A percentile compares a stretch with the other conserved stretches of the same genome.
Conservation (phyloP, 305 asterid genomes). For the Fraxinus albicans region DNA sequence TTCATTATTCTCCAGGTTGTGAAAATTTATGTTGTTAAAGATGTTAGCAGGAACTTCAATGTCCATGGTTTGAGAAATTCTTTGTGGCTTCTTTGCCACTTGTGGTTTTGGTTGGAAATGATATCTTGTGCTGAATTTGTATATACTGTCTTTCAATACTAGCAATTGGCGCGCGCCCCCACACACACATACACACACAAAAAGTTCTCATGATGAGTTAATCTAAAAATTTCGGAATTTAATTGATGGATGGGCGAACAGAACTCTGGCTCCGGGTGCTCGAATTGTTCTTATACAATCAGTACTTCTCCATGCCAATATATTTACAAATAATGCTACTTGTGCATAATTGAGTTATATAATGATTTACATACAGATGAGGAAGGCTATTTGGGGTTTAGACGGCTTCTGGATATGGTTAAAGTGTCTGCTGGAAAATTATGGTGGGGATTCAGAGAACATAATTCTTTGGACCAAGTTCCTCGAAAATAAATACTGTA, state of each 20-base stretch:
- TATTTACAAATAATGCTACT: too few relatives aligned
- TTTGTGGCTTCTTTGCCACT: slow-evolving; percentile 1
- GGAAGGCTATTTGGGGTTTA: background rate
- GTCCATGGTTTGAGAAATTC: background rate
- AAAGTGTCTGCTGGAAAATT: too few relatives aligned
- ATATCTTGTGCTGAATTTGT: background rate
- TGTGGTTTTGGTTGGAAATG: slow-evolving; percentile 1
- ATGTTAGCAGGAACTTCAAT: background rate
- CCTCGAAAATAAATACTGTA: background rate
- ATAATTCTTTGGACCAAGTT: background rate
- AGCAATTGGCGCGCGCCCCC: background rate
- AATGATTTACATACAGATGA: too few relatives aligned
- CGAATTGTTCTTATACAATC: too few relatives aligned
- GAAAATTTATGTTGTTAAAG: slow-evolving; percentile 18
- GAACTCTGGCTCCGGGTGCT: too few relatives aligned
- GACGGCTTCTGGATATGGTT: background rate
- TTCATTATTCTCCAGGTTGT: slow-evolving; percentile 31
- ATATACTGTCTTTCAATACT: background rate
- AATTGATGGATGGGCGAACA: too few relatives aligned
- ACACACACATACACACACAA: too few relatives aligned
- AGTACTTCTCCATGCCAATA: too few relatives aligned
- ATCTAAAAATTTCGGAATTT: too few relatives aligned
- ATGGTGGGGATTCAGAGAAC: too few relatives aligned
- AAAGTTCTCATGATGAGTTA: too few relatives aligned
- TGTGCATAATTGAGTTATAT: too few relatives aligned